Evolutionary conservation across 106 monocot species (phyloP).

Genomic region (Allium sativum): DNA sequence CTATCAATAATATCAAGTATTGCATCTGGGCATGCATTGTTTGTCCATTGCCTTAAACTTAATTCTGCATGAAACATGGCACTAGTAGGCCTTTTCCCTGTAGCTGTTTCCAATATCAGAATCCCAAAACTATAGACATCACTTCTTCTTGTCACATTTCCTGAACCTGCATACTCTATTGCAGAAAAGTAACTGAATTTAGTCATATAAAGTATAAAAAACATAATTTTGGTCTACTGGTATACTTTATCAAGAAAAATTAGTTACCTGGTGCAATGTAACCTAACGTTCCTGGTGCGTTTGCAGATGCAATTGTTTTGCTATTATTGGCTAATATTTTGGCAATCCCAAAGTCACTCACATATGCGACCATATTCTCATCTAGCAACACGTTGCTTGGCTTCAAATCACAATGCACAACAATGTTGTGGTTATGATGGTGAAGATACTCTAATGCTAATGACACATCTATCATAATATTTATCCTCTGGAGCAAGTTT

Average conservation of each 20-base stretch:
- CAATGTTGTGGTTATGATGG: conserved; percentile 7
- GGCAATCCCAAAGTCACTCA: conserved; percentile 14
- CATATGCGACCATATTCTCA: too few species aligned
- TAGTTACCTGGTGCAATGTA: conserved; percentile 15
- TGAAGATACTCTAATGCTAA: conserved; percentile 19
- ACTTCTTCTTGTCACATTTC: conserved; percentile 8
- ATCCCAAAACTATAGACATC: conserved; percentile 29
- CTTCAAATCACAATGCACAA: conserved; percentile 14
- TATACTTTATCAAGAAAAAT: neutral
- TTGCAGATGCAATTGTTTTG: too few species aligned
- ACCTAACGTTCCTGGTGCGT: neutral
- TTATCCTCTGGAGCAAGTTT: conserved; percentile 11
- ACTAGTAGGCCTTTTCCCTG: conserved; percentile 16
- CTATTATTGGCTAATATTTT: conserved; percentile 3
- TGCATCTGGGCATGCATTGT: conserved; percentile 3
- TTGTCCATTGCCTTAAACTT: conserved; percentile 14
- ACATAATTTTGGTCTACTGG: neutral
- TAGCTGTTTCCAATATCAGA: conserved; percentile 10
- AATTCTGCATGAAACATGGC: conserved; percentile 12
- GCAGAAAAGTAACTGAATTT: neutral
- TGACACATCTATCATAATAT: conserved; percentile 13
- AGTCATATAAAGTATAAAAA: neutral
- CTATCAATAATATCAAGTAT: conserved; percentile 6
- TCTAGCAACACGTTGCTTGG: neutral
- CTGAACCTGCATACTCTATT: conserved; percentile 9